Evolutionary conservation across 1,284 basidiomycete genomes (phyloP).

Genomic region (Salmacisia buchloeana): DNA sequence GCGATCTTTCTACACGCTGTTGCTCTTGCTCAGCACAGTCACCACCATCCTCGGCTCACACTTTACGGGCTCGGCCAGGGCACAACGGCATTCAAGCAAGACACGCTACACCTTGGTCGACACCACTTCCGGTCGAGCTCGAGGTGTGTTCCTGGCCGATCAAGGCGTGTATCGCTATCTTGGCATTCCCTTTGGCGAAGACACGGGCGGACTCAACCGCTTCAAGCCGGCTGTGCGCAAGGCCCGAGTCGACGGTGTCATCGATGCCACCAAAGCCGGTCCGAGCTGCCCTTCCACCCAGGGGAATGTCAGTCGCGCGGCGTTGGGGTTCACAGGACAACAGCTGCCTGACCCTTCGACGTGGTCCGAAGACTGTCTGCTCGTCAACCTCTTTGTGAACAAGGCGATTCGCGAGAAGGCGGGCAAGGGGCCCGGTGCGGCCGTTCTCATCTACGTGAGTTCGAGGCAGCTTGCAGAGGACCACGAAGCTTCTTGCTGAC

Average conservation of each 20-base stretch:
- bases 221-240: constrained; percentile 14
- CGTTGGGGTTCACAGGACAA: constrained; percentile 11
- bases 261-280: constrained; percentile 15
- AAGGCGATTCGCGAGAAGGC: constrained; percentile 3
- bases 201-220: constrained; percentile 17
- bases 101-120: constrained; percentile 16
- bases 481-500: not conserved
- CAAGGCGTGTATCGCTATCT: constrained; percentile 12
- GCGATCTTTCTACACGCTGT: no score
- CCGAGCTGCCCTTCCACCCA: constrained; percentile 12
- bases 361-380: constrained; percentile 20
- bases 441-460: constrained; percentile 1
- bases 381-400: constrained; percentile 15
- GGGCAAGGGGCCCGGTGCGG: not conserved
- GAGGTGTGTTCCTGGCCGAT: constrained; percentile 13
- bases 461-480: no score
- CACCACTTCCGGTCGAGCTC: constrained; percentile 14
- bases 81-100: no score
- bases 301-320: not conserved
- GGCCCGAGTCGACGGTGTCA: not conserved
- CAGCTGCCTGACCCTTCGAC: constrained; percentile 2
- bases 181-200: constrained; percentile 17
- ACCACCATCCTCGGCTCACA: no score
- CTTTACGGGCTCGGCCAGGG: no score
- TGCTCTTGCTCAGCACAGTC: no score